Conservation (phyloP, 2,329 filamentous ascomycete genomes). For the Clarireedia hainanense region DNA sequence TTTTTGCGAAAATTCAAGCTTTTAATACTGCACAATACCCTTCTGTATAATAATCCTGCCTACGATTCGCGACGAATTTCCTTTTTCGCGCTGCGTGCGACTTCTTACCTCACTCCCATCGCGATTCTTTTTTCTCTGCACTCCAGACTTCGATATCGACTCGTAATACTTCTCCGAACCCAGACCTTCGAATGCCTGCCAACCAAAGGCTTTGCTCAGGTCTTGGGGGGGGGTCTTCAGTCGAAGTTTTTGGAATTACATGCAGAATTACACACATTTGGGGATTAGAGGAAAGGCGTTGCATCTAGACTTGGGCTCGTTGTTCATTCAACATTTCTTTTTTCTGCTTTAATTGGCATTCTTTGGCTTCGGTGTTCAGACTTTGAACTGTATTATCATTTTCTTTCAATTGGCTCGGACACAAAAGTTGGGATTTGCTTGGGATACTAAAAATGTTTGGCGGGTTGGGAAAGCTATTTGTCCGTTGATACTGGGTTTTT, state of each 20-base stretch:
- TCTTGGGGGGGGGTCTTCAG: neutral
- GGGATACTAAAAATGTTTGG: slow-evolving; percentile 8
- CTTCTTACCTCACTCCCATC: slow-evolving; percentile 1
- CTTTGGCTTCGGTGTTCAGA: slow-evolving; percentile 10
- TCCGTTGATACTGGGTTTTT: slow-evolving; percentile 6
- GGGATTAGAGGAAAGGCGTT: slow-evolving; percentile 17
- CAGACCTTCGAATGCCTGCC: slow-evolving; percentile 3
- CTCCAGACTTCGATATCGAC: slow-evolving; percentile 5
- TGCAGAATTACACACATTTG: slow-evolving; percentile 2
- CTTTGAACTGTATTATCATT: slow-evolving; percentile 8
- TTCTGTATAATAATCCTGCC: slow-evolving; percentile 10
- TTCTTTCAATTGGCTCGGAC: slow-evolving; percentile 10
- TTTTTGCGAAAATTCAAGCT: slow-evolving; percentile 6
- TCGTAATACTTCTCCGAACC: neutral
- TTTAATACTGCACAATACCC: slow-evolving; percentile 7
- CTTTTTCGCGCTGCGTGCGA: slow-evolving; percentile 10
- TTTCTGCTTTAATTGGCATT: slow-evolving; percentile 8
- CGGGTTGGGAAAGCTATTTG: slow-evolving; percentile 1
- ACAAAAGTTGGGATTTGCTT: slow-evolving; percentile 10
- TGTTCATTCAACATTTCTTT: slow-evolving; percentile 10
- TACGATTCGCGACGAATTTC: slow-evolving; percentile 11
- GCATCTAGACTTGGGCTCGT: slow-evolving; percentile 20
- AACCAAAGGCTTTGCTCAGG: slow-evolving; percentile 1
- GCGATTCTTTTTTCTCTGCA: slow-evolving; percentile 7
- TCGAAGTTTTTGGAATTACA: slow-evolving; percentile 6